These are phyloP conservation scores for Fusarium sp. DNA, from an alignment of 2,329 filamentous ascomycete species.

Conservation along the genomic window DNA sequence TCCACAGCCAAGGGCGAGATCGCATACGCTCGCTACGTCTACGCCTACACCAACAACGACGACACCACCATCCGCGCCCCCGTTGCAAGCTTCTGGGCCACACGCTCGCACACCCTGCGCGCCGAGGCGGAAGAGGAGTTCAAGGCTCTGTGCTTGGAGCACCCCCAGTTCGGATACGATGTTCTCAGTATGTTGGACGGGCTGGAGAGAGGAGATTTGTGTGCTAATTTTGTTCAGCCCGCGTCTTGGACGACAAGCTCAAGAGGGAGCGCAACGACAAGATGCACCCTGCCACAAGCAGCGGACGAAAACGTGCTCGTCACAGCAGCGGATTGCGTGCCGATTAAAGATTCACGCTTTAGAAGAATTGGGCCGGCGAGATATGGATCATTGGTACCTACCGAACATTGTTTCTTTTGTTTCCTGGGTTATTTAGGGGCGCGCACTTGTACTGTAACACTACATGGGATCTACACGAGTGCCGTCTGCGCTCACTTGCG, in stretches of 20 bases:
- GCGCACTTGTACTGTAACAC: not conserved
- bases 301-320: slow-evolving; percentile 65
- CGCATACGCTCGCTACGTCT: slow-evolving; percentile 77
- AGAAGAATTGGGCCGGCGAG: not conserved
- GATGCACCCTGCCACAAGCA: slow-evolving; percentile 60
- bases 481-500: not conserved
- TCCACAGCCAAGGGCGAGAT: slow-evolving; percentile 91
- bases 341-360: not conserved
- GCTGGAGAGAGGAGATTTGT: rapidly evolving
- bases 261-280: slow-evolving; percentile 70
- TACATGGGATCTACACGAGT: not conserved
- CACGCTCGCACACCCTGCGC: slow-evolving; percentile 73
- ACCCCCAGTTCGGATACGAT: slow-evolving; percentile 92
- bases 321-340: slow-evolving; percentile 55
- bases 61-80: slow-evolving; percentile 37
- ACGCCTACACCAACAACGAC: slow-evolving; percentile 31
- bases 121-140: slow-evolving; percentile 90
- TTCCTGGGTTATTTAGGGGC: slow-evolving; percentile 12
- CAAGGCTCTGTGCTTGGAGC: slow-evolving; percentile 84
- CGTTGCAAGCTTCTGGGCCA: slow-evolving; percentile 41
- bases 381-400: not conserved
- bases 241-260: slow-evolving; percentile 73
- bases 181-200: slow-evolving; percentile 72
- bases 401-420: not conserved
- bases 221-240: slow-evolving; percentile 54